Percentiles rank a stretch among this genome's conserved stretches.
These are phyloP conservation scores for Fusarium setosum DNA, from an alignment of 2,329 filamentous ascomycete genomes.

Conservation along the genomic window DNA sequence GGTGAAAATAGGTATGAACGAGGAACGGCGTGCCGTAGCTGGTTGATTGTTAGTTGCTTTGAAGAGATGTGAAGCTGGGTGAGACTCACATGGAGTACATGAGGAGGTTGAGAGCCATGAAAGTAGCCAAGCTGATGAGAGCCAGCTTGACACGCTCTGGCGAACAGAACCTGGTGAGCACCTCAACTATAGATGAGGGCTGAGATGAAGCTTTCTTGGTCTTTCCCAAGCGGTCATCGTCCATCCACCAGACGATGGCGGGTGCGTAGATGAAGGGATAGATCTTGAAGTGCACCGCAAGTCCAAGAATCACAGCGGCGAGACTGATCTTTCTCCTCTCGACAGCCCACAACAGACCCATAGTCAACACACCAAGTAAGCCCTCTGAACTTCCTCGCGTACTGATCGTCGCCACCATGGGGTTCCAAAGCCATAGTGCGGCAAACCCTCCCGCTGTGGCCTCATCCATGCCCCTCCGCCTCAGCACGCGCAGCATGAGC, in stretches of 20 bases:
- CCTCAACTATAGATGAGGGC: slow-evolving; percentile 34
- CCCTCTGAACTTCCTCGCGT: slow-evolving; percentile 96
- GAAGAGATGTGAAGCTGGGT: background rate
- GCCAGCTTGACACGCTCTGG: slow-evolving; percentile 67
- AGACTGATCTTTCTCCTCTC: slow-evolving; percentile 70
- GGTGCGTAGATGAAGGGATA: slow-evolving; percentile 97
- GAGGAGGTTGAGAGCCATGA: slow-evolving; percentile 75
- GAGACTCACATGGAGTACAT: slow-evolving; percentile 80
- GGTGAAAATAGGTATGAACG: slow-evolving; percentile 91
- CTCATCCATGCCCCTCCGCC: slow-evolving; percentile 57
- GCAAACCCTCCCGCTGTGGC: slow-evolving; percentile 78
- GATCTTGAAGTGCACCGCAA: slow-evolving; percentile 97
- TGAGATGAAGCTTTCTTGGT: background rate
- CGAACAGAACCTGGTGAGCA: slow-evolving; percentile 60
- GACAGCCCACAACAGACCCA: slow-evolving; percentile 85
- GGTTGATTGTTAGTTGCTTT: slow-evolving; percentile 7
- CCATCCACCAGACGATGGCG: slow-evolving; percentile 84
- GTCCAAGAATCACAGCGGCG: slow-evolving; percentile 80
- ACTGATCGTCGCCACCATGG: slow-evolving; percentile 98
- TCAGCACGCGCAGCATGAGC: slow-evolving; percentile 66
- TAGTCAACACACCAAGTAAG: slow-evolving; percentile 84
- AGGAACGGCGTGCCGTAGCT: slow-evolving; percentile 86
- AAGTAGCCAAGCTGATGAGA: slow-evolving; percentile 76
- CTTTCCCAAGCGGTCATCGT: slow-evolving; percentile 59
- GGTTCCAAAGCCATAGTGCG: slow-evolving; percentile 93